A percentile compares a stretch with the other conserved stretches of the same genome.
Conservation (phyloP, 208 protist species). For the Acanthamoeba healyi region DNA sequence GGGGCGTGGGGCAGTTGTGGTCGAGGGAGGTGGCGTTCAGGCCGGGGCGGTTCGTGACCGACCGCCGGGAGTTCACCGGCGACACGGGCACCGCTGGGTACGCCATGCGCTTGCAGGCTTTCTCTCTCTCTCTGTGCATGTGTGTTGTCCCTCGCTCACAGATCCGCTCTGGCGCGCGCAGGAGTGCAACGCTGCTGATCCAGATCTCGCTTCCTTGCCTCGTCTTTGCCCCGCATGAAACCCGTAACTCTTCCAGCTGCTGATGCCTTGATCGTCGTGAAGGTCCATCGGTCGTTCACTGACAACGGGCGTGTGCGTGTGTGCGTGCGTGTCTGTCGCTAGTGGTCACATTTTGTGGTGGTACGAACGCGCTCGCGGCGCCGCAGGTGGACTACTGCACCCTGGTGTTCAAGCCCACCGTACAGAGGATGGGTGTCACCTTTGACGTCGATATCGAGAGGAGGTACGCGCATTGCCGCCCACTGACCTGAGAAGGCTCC, state of each 20-base stretch:
- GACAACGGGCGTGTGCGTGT: not conserved
- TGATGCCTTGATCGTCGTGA: not conserved
- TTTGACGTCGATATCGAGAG: slow-evolving; percentile 68
- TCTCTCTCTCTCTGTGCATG: not conserved
- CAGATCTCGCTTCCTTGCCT: slow-evolving; percentile 79
- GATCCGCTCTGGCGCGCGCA: not conserved
- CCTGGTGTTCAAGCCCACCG: slow-evolving; percentile 75
- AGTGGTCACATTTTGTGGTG: slow-evolving; percentile 73
- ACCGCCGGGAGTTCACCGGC: not conserved
- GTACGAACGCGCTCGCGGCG: slow-evolving; percentile 77
- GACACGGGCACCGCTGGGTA: slow-evolving; percentile 73
- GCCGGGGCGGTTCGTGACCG: slow-evolving; percentile 23
- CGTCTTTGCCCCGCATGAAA: slow-evolving; percentile 36
- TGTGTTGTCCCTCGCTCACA: not conserved
- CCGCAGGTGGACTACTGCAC: slow-evolving; percentile 80
- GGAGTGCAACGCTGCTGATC: slow-evolving; percentile 70
- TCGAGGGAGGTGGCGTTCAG: slow-evolving; percentile 69
- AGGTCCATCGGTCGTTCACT: not conserved
- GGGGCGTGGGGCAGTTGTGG: not conserved
- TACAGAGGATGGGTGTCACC: slow-evolving; percentile 63
- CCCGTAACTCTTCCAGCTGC: not conserved
- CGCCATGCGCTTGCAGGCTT: not conserved
- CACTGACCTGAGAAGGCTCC: no score
- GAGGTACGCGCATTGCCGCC: not conserved
- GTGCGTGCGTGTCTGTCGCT: not conserved